A percentile compares a stretch with the other conserved stretches of the same genome.
These are phyloP conservation scores for Hansenula lynferdii DNA, from an alignment of 1,139 yeast genomes.

Conservation along the genomic window DNA sequence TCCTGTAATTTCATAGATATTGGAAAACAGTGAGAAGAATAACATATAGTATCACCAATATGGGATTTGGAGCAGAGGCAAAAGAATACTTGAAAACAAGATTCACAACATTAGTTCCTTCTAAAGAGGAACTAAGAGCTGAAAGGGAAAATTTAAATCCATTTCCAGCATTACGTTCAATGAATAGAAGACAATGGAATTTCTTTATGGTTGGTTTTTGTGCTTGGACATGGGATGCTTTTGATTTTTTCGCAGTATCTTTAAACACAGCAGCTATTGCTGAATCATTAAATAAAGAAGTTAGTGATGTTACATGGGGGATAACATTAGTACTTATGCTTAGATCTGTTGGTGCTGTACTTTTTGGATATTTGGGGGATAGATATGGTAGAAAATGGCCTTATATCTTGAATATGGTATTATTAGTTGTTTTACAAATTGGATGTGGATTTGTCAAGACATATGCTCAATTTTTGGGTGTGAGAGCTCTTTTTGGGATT, in stretches of 20 bases:
- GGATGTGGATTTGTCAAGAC: constrained; percentile 71
- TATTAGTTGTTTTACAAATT: constrained; percentile 59
- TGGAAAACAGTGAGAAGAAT: too few relatives aligned
- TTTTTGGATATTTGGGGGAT: constrained; percentile 66
- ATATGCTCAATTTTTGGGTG: constrained; percentile 60
- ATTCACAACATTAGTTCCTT: constrained; percentile 39
- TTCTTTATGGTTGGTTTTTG: constrained; percentile 56
- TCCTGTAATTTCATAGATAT: too few relatives aligned
- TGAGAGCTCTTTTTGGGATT: constrained; percentile 62
- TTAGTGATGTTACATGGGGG: constrained; percentile 69
- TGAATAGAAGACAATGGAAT: constrained; percentile 52
- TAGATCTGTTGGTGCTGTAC: constrained; percentile 74
- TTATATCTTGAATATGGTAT: constrained; percentile 44
- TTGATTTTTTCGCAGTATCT: constrained; percentile 70
- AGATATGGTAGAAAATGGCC: constrained; percentile 74
- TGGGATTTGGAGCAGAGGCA: not conserved
- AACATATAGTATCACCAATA: too few relatives aligned
- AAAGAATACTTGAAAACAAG: constrained; percentile 34
- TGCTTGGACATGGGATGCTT: constrained; percentile 79
- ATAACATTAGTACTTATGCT: constrained; percentile 75
- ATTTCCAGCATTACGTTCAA: constrained; percentile 40
- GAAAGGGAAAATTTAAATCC: constrained; percentile 41
- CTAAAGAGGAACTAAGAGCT: constrained; percentile 25
- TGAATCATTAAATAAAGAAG: constrained; percentile 39
- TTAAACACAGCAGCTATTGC: constrained; percentile 57